Base-by-base conservation (phyloP, 495 filamentous ascomycete species). In the Penicillium waksmanii region DNA sequence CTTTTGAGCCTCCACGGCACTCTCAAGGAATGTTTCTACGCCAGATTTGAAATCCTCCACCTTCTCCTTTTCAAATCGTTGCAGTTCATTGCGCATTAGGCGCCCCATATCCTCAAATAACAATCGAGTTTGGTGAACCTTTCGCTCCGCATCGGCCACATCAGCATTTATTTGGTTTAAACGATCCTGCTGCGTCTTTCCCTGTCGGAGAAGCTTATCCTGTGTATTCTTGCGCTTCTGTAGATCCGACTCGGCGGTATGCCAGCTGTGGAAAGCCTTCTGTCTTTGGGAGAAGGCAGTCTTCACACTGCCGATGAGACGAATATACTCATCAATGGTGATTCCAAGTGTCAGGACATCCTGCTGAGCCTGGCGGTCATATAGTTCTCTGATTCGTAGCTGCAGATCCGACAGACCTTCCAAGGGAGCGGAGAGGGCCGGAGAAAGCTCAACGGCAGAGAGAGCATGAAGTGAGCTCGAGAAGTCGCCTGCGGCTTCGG, bases 31-130 rank as follows among this genome's bases (percentile, higher is more conserved):
- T 0, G 95, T 98, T 79, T 98, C 95, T 2, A 98, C 94, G 0
- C 92, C 96, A 59, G 89, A 93, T 79, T 98, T 98, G 76, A 98
- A 98, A 72, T 98, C 95, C 71, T 98, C 95, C 8, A 98, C 95
- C 80, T 98, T 98, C 78, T 98, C 95, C 65, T 85, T 85, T 78
- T 98, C 95, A 66, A 98, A 98, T 27, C 93, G 81, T 61, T 98
- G 95, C 58, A 98, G 80, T 73, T 98, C 95, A 31, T 80, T 78
- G 40, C 91, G 84, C 93, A 98, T 94, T 70, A 96, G 77, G 25
- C 92, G 83, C 12, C 95, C 95, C 95, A 98, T 97, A 70, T 98
- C 96, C 60, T 98, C 95, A 71, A 98, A 98, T 55, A 96, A 73
- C 56, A 98, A 70, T 51, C 93, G 81, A 2, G 92, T 88, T 66